These are phyloP conservation scores for Vaccinium darrowii DNA, from an alignment of 148 eudicot species.

Conservation along the genomic window DNA sequence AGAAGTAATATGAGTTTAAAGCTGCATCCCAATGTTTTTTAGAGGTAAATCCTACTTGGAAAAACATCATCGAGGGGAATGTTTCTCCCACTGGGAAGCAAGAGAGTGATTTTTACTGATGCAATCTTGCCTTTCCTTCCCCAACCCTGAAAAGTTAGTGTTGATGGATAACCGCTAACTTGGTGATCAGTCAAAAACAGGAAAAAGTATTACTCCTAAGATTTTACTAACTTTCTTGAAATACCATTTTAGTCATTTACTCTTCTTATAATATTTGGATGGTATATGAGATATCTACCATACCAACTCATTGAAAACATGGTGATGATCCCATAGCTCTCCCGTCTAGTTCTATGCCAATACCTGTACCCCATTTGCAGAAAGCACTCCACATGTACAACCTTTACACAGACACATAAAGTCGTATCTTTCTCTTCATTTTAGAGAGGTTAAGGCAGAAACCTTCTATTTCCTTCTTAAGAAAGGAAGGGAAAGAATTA, in stretches of 20 bases:
- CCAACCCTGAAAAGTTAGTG: not conserved
- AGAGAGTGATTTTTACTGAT: not conserved
- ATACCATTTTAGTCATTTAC: not conserved
- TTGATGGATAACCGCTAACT: not conserved
- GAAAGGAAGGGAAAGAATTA: conserved; percentile 11
- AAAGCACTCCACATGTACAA: not conserved
- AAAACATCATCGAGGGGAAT: not conserved
- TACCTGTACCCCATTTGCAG: not conserved
- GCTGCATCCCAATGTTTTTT: not conserved
- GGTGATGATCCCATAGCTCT: conserved; percentile 2
- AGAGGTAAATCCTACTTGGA: not conserved
- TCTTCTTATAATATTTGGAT: not conserved
- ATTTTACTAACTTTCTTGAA: not conserved
- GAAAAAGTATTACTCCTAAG: not conserved
- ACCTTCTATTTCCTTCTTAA: not conserved
- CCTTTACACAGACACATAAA: not conserved
- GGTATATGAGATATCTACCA: not conserved
- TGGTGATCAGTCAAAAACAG: not conserved
- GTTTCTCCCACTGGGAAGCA: not conserved
- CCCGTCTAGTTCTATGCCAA: not conserved
- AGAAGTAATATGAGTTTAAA: not conserved
- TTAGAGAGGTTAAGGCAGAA: not conserved
- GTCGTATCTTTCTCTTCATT: conserved; percentile 30
- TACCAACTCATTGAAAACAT: conserved; percentile 1
- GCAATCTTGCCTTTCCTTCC: not conserved